These are phyloP conservation scores for Rutidosis leptorrhynchoides DNA, from an alignment of 129 eudicot genomes.

Conservation along the genomic window DNA sequence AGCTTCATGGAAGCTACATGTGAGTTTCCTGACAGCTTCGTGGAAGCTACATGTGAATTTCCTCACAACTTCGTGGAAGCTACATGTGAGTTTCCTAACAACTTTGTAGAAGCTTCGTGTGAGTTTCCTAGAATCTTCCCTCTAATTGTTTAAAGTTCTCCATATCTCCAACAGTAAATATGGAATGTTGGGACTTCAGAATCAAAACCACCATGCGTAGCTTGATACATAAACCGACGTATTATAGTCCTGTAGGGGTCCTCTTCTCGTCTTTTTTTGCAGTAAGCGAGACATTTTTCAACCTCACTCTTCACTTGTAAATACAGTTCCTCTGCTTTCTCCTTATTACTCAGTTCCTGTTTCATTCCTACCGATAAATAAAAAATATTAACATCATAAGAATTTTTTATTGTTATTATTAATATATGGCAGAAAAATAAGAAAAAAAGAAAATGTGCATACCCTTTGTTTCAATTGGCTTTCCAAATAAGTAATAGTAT, in stretches of 20 bases:
- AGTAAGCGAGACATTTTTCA: conserved; percentile 51
- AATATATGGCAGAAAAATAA: too few species aligned
- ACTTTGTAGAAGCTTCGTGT: too few species aligned
- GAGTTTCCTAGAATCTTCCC: too few species aligned
- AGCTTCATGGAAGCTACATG: too few species aligned
- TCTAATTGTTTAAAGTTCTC: too few species aligned
- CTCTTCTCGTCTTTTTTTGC: conserved; percentile 47
- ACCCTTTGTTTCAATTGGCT: conserved; percentile 60
- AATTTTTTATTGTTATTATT: too few species aligned
- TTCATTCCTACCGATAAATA: neutral
- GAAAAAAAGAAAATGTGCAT: neutral
- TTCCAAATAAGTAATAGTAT: conserved; percentile 55
- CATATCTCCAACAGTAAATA: too few species aligned
- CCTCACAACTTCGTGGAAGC: too few species aligned
- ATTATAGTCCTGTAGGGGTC: conserved; percentile 53
- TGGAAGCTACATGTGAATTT: too few species aligned
- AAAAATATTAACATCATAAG: too few species aligned
- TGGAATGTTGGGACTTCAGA: conserved; percentile 57
- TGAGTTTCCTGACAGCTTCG: too few species aligned
- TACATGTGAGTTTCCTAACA: too few species aligned
- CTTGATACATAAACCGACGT: conserved; percentile 43
- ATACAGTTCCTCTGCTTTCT: conserved; percentile 48
- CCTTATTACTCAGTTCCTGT: conserved; percentile 43
- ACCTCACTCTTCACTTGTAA: conserved; percentile 49
- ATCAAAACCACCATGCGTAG: conserved; percentile 41